Evolutionary conservation across 2,329 filamentous ascomycete species (phyloP), one percentile per base, ranked within the genome.

Genomic region (Fusarium sp.): DNA sequence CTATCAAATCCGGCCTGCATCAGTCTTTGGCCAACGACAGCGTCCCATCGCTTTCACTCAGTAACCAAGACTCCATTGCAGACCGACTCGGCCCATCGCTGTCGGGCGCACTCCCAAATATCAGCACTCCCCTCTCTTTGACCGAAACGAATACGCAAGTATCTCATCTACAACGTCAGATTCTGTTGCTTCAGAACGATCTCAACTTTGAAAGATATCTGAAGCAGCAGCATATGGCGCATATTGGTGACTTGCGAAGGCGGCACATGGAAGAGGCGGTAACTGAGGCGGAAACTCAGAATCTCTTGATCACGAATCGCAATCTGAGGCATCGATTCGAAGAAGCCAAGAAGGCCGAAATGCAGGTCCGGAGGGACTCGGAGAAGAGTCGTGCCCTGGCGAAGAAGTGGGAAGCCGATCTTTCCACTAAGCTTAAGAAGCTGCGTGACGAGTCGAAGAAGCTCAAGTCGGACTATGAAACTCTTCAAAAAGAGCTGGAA

Each of bases 161-260:
- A 29, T 81, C 86, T 2, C 87, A 89, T 69, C 81, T 96, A 6
- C 90, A 93, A 70, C 87, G 91, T 44, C 91, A 94, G 73, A 87
- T 94, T n/a, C 86, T 94, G 56, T 82, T 94, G 4, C 80, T 96
- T 13, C 89, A 91, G 46, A 96, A 94, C 67, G 92, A 96, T 73
- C 83, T 96, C 45, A 92, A 92, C 70, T 96, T 95, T 75, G 93
- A 96, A 78, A 86, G 92, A 27, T 95, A 94, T 78, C 86, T 95
- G 74, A 95, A 94, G 77, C 89, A 94, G 69, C 93, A 96, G 75
- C 93, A 95, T 77, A 88, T 94, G 70, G 88, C 90, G 3, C 92
- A 95, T 63, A 94, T 96, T 76, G 92, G 92, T 2, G 91, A 93
- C 74, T 81, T 96, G 44, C 90, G 92, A 71, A 86, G 92, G 16